Evolutionary conservation across 169 alveolate genomes (phyloP).

Genomic region (Babesia sp.): DNA sequence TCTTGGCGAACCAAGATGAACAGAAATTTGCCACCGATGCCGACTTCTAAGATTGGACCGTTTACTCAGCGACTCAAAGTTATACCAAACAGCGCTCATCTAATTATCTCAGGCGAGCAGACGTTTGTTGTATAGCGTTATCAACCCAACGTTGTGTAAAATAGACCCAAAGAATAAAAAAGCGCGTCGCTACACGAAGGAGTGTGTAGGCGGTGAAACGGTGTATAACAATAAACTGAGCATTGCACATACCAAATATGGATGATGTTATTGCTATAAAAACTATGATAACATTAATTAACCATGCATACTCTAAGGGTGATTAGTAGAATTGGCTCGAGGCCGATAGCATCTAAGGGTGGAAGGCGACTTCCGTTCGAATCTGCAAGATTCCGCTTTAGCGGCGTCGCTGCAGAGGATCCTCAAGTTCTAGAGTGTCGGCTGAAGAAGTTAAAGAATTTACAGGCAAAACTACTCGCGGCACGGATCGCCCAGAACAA

Average conservation of each 20-base stretch:
- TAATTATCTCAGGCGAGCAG: not conserved
- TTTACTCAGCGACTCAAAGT: not conserved
- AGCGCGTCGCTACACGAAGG: not conserved
- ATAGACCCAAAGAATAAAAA: not conserved
- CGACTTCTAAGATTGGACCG: conserved; percentile 59
- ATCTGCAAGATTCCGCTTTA: not conserved
- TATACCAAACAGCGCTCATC: not conserved
- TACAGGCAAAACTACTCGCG: not conserved
- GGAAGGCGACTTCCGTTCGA: not conserved
- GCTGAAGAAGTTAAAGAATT: not conserved
- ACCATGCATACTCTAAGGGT: too few relatives aligned
- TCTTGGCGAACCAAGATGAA: conserved; percentile 83
- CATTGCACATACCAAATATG: too few relatives aligned
- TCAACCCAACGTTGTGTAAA: too few relatives aligned
- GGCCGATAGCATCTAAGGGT: not conserved
- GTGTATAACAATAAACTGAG: too few relatives aligned
- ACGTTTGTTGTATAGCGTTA: not conserved
- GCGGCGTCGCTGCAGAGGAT: not conserved
- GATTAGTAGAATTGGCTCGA: too few relatives aligned
- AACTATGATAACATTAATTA: too few relatives aligned
- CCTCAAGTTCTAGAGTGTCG: not conserved
- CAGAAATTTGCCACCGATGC: conserved; percentile 72
- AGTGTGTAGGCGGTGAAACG: not conserved
- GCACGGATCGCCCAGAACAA: conserved; percentile 32
- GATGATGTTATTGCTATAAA: too few relatives aligned